These are phyloP conservation scores for Ogataea ramenticola DNA, from an alignment of 805 yeast species.

Conservation along the genomic window DNA sequence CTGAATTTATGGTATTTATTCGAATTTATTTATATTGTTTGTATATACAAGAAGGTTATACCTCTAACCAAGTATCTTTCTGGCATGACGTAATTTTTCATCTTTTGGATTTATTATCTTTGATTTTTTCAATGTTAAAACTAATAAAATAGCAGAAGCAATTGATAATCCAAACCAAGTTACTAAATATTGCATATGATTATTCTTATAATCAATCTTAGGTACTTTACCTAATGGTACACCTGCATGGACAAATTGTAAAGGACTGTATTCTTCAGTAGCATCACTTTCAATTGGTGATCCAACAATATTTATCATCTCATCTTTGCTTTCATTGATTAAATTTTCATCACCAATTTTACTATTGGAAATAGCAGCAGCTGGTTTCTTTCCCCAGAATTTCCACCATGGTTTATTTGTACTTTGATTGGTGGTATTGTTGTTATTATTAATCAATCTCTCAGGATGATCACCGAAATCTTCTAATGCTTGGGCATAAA, in stretches of 20 bases:
- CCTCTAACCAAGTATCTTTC: constrained; percentile 29
- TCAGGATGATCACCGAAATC: constrained; percentile 62
- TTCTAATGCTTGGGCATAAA: constrained; percentile 69
- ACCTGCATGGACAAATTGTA: constrained; percentile 69
- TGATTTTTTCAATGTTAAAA: constrained; percentile 41
- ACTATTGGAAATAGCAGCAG: no score
- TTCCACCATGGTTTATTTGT: constrained; percentile 18
- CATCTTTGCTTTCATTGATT: background rate
- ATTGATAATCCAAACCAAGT: constrained; percentile 92
- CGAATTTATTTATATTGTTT: background rate
- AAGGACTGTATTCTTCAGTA: constrained; percentile 38
- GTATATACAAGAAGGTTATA: constrained; percentile 1
- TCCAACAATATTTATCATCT: background rate
- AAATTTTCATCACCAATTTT: background rate
- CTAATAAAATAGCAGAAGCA: constrained; percentile 62
- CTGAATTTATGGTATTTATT: no score
- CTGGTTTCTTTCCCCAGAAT: constrained; percentile 24
- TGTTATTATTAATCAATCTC: constrained; percentile 11
- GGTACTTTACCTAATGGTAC: constrained; percentile 85
- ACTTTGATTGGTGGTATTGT: background rate
- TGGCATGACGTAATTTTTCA: constrained; percentile 45
- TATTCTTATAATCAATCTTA: constrained; percentile 75
- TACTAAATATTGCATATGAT: constrained; percentile 84
- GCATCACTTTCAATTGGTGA: constrained; percentile 13
- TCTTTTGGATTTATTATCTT: constrained; percentile 29